A percentile compares a stretch with the other conserved stretches of the same genome.
These are phyloP conservation scores for Catharanthus roseus DNA, from an alignment of 257 asterid genomes.

Conservation along the genomic window DNA sequence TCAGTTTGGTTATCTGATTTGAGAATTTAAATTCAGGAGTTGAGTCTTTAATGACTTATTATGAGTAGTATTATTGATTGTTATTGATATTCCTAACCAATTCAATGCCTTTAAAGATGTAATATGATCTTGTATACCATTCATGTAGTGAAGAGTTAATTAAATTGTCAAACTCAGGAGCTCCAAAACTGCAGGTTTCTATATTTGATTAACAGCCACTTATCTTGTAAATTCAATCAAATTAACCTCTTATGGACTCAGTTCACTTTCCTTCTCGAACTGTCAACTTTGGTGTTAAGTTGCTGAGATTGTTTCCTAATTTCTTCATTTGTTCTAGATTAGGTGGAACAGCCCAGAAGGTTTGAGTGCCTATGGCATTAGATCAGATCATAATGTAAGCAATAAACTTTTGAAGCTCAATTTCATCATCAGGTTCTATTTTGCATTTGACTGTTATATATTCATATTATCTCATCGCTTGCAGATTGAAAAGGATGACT, in stretches of 20 bases:
- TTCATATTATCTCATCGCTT: constrained; percentile 29
- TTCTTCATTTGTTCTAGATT: constrained; percentile 38
- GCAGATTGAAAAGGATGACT: constrained; percentile 65
- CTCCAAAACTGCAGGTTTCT: not conserved
- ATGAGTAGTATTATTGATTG: not conserved
- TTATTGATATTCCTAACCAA: not conserved
- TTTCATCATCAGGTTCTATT: not conserved
- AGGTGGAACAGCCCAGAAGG: constrained; percentile 41
- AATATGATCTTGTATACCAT: not conserved
- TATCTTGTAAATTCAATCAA: not conserved
- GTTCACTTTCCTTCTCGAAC: not conserved
- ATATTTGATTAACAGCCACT: not conserved
- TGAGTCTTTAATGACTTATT: not conserved
- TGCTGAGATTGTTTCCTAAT: not conserved
- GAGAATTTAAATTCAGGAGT: not conserved
- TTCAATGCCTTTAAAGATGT: not conserved
- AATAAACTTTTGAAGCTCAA: not conserved
- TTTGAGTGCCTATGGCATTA: constrained; percentile 62
- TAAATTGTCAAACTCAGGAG: not conserved
- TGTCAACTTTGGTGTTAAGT: not conserved
- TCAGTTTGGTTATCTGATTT: not conserved
- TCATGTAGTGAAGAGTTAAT: not conserved
- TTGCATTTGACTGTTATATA: constrained; percentile 27
- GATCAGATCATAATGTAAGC: constrained; percentile 73
- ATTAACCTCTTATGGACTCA: not conserved